Evolutionary conservation across 106 monocot species (phyloP), one percentile per base, ranked within the genome.

Genomic region (Dactylorhiza incarnata): DNA sequence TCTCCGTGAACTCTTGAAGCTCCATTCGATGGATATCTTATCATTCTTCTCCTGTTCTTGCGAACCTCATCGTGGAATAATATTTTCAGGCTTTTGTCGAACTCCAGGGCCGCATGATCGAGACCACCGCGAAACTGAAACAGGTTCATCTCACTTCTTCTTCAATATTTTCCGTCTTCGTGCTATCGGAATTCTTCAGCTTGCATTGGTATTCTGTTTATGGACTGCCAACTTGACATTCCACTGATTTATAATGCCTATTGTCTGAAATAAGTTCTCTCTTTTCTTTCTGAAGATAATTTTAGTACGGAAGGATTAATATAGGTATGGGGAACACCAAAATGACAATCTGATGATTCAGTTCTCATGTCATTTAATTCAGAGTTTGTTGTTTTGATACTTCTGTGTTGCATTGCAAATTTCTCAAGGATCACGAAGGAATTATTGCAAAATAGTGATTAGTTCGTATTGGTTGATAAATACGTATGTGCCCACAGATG

Each of bases 31-130:
- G 9, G 49, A n/a, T n/a, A 5, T 72, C 48, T 19, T 26, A 7
- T 68, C 11, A 8, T 45, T 68, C 63, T 23, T 54, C 68, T 45
- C 7, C 48, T 54, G 14, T 50, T 74, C 19, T 10, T 47, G 48
- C 45, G 53, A 20, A 44, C 45, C 9, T 43, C 48, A 25, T 25
- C 7, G 16, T 13, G 45, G 53, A 22, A 15, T 65, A 45, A 68
- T 59, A 29, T n/a, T 78, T 54, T 53, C 77, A 95, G 95, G 91
- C 91, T 6, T 95, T 89, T 74, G 54, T 87, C 50, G 91, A 95
- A 81, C 87, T 91, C 63, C 95, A 95, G 78, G 86, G 87, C 25
- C 87, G 89, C 71, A 84, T 95, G 91, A 89, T 95, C 25, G 95
- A 95, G 77, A 81, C 82, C 26, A 89, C 91, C 15, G 95, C 81